Evolutionary conservation across 2,329 filamentous ascomycete species (phyloP).

Genomic region (Periconia sp.): DNA sequence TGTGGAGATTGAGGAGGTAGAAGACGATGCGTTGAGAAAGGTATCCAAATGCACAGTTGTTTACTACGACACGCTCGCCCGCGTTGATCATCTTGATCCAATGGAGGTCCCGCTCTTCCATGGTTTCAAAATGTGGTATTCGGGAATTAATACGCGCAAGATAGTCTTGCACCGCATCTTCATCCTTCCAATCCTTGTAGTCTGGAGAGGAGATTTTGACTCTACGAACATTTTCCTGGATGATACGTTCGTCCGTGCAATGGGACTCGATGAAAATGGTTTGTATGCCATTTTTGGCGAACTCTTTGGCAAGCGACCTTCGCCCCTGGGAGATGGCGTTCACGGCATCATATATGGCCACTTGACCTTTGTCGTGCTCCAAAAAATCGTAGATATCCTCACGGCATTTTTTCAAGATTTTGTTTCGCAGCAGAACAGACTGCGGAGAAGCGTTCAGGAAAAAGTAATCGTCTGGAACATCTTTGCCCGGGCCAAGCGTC

Average conservation of each 20-base stretch:
- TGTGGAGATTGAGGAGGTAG: conserved; percentile 95
- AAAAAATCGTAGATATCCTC: conserved; percentile 97
- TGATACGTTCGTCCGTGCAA: conserved; percentile 89
- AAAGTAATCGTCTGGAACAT: conserved; percentile 96
- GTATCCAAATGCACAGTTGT: conserved; percentile 96
- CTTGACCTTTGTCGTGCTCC: conserved; percentile 95
- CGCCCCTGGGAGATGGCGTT: conserved; percentile 85
- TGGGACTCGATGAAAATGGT: conserved; percentile 96
- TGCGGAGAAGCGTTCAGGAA: conserved; percentile 90
- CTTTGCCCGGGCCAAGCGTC: conserved; percentile 78
- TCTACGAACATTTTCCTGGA: conserved; percentile 93
- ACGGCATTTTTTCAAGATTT: conserved; percentile 95
- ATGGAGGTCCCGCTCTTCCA: conserved; percentile 91
- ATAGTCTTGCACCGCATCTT: conserved; percentile 91
- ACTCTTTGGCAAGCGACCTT: conserved; percentile 86
- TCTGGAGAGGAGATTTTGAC: conserved; percentile 98
- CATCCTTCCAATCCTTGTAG: conserved; percentile 88
- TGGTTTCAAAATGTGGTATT: conserved; percentile 95
- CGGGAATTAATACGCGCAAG: conserved; percentile 85
- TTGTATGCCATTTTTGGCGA: conserved; percentile 94
- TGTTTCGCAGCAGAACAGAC: conserved; percentile 91
- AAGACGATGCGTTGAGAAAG: conserved; percentile 97
- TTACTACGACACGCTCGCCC: conserved; percentile 88
- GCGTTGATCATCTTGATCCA: conserved; percentile 99
- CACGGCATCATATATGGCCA: conserved; percentile 97